Evolutionary conservation across 306 rosid genomes (phyloP).

Genomic region (Cicer arietinum): DNA sequence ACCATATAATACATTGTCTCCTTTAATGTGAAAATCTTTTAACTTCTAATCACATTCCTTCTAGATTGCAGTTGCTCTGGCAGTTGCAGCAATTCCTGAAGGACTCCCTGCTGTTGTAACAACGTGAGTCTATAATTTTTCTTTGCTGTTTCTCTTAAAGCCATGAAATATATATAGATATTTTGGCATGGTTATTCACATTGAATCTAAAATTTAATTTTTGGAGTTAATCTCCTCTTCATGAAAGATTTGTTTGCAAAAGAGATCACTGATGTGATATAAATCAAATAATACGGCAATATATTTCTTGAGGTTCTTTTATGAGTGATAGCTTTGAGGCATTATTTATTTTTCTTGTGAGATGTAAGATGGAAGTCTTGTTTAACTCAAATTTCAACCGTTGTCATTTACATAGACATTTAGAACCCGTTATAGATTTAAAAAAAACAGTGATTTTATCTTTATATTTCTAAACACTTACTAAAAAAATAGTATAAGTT

Average conservation of each 20-base stretch:
- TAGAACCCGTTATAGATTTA: too few species aligned
- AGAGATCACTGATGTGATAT: slow-evolving; percentile 27
- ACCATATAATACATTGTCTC: slow-evolving; percentile 21
- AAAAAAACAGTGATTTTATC: too few species aligned
- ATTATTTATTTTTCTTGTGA: slow-evolving; percentile 36
- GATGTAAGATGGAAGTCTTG: slow-evolving; percentile 16
- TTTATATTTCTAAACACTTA: too few species aligned
- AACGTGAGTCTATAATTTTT: slow-evolving; percentile 66
- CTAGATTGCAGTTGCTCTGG: slow-evolving; percentile 99
- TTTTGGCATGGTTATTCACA: slow-evolving; percentile 34
- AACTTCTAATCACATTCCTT: slow-evolving; percentile 43
- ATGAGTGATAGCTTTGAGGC: slow-evolving; percentile 21
- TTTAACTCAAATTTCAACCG: not conserved
- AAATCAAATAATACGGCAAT: slow-evolving; percentile 24
- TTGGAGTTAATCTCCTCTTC: slow-evolving; percentile 25
- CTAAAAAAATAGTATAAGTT: too few species aligned
- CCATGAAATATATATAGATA: slow-evolving; percentile 24
- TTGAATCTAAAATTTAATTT: slow-evolving; percentile 28
- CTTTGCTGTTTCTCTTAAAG: slow-evolving; percentile 39
- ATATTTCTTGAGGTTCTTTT: slow-evolving; percentile 2
- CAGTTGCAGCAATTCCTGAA: slow-evolving; percentile 99
- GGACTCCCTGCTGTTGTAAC: slow-evolving; percentile 99
- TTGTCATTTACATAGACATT: too few species aligned
- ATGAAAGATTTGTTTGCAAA: slow-evolving; percentile 24
- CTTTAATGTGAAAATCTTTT: slow-evolving; percentile 40